Conservation (phyloP, 345 rosid genomes). For the Pelargonium nanum region DNA sequence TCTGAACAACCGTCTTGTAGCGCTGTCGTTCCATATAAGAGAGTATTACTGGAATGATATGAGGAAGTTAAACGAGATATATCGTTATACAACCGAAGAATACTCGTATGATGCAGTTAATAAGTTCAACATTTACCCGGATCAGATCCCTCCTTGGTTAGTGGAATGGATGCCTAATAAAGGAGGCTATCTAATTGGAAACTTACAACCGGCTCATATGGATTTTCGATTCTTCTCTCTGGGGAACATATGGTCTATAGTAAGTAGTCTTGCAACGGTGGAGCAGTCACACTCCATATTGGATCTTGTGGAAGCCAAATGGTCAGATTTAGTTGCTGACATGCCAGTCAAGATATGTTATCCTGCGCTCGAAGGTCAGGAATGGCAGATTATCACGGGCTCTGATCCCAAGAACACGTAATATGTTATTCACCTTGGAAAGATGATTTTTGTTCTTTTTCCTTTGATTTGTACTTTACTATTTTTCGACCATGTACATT, state of each 20-base stretch:
- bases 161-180: slow-evolving; percentile 85
- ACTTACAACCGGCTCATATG: slow-evolving; percentile 93
- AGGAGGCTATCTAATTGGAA: slow-evolving; percentile 69
- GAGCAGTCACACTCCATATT: slow-evolving; percentile 54
- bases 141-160: slow-evolving; percentile 82
- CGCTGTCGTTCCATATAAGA: slow-evolving; percentile 81
- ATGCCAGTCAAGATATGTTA: slow-evolving; percentile 93
- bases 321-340: slow-evolving; percentile 69
- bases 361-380: slow-evolving; percentile 76
- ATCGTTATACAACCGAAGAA: slow-evolving; percentile 77
- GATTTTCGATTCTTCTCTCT: slow-evolving; percentile 85
- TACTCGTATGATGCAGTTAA: slow-evolving; percentile 89
- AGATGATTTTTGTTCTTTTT: neutral
- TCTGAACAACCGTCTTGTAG: slow-evolving; percentile 77
- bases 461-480: neutral
- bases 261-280: slow-evolving; percentile 42
- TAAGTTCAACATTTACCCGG: slow-evolving; percentile 94
- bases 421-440: slow-evolving; percentile 11
- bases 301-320: slow-evolving; percentile 66
- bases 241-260: slow-evolving; percentile 75
- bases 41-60: slow-evolving; percentile 92
- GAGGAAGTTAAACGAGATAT: slow-evolving; percentile 55
- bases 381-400: slow-evolving; percentile 87
- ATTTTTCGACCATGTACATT: neutral
- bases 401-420: slow-evolving; percentile 93